These are phyloP conservation scores for Pistacia atlantica DNA, from an alignment of 345 rosid genomes.

Conservation along the genomic window DNA sequence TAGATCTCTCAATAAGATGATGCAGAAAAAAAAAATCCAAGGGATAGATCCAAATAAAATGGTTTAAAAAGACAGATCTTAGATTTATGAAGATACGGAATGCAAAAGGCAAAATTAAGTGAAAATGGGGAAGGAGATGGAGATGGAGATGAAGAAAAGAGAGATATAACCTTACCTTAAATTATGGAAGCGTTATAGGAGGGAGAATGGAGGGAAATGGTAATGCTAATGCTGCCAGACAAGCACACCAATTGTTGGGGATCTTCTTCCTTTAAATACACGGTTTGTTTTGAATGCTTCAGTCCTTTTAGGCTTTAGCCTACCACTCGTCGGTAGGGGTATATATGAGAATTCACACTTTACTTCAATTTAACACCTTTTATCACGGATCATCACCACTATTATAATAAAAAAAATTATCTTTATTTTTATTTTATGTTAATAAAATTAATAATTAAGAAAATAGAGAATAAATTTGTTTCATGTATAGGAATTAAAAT, in stretches of 20 bases:
- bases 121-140: background rate
- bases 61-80: too few relatives aligned
- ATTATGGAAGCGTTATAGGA: background rate
- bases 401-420: too few relatives aligned
- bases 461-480: too few relatives aligned
- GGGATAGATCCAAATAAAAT: too few relatives aligned
- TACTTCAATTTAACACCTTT: background rate
- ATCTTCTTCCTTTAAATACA: background rate
- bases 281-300: background rate
- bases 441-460: too few relatives aligned
- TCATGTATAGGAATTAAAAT: too few relatives aligned
- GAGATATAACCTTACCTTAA: background rate
- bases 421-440: too few relatives aligned
- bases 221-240: too few relatives aligned
- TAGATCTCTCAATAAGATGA: too few relatives aligned
- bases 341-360: background rate
- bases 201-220: slow-evolving; percentile 6
- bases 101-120: background rate
- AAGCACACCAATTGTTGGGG: background rate
- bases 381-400: background rate
- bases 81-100: too few relatives aligned
- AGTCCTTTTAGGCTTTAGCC: too few relatives aligned
- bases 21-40: too few relatives aligned
- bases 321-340: slow-evolving; percentile 8
- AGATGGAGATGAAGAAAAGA: background rate